Conservation (phyloP, 2,329 filamentous ascomycete species). For the Colletotrichum orchidophilum region DNA sequence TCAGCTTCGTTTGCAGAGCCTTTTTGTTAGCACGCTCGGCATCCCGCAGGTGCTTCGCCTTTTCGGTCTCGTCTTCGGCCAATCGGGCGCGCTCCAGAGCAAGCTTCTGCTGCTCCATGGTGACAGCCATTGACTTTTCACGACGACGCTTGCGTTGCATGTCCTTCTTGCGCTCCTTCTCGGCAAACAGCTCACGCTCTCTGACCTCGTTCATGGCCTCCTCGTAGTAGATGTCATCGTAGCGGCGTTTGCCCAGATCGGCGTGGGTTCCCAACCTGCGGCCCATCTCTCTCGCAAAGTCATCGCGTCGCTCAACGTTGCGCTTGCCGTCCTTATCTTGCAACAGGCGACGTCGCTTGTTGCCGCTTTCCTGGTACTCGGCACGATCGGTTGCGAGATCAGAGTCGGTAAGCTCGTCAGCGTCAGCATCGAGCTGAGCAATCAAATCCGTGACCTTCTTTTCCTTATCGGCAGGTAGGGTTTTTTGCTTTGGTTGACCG, state of each 20-base stretch:
- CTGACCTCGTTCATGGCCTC: slow-evolving; percentile 88
- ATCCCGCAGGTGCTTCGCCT: slow-evolving; percentile 81
- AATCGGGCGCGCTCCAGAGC: slow-evolving; percentile 81
- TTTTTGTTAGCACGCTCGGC: slow-evolving; percentile 93
- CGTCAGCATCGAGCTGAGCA: slow-evolving; percentile 58
- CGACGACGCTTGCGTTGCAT: slow-evolving; percentile 97
- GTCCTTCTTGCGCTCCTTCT: slow-evolving; percentile 99
- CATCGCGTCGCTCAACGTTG: slow-evolving; percentile 68
- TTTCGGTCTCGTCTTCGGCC: slow-evolving; percentile 84
- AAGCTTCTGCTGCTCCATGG: slow-evolving; percentile 88
- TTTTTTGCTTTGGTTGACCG: slow-evolving; percentile 61
- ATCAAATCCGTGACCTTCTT: slow-evolving; percentile 73
- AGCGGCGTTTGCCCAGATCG: slow-evolving; percentile 77
- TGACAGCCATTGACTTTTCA: slow-evolving; percentile 94
- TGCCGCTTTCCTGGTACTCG: slow-evolving; percentile 63
- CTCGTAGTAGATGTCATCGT: slow-evolving; percentile 79
- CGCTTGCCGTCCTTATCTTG: slow-evolving; percentile 70
- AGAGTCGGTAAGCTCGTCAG: slow-evolving; percentile 51
- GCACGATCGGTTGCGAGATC: slow-evolving; percentile 55
- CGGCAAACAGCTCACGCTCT: slow-evolving; percentile 87
- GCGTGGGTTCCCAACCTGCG: slow-evolving; percentile 75
- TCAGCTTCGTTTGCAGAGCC: slow-evolving; percentile 87
- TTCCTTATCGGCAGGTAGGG: slow-evolving; percentile 66
- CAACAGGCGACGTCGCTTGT: slow-evolving; percentile 76
- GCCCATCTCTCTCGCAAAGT: slow-evolving; percentile 67